Evolutionary conservation across 345 rosid genomes (phyloP).

Genomic region (Crucihimalaya himalaica): DNA sequence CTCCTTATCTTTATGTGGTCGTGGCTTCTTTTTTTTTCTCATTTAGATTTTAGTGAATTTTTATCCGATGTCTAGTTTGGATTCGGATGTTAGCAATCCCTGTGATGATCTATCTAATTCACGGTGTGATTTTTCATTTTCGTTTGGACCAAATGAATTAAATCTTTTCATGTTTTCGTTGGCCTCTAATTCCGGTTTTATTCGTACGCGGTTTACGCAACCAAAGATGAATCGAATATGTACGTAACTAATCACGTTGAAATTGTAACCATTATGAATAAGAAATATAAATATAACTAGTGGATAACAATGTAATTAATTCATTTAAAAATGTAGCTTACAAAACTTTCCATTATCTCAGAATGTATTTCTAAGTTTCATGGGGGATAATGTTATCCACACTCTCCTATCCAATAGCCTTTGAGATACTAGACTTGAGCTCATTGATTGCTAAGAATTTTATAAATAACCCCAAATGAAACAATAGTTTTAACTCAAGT

Average conservation of each 20-base stretch:
- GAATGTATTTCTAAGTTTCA: conserved; percentile 16
- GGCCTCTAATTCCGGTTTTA: conserved; percentile 4
- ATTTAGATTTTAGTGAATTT: conserved; percentile 21
- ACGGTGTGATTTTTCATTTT: conserved; percentile 33
- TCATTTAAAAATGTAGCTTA: not conserved
- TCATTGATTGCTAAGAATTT: conserved; percentile 27
- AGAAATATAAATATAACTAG: not conserved
- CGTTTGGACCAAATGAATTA: not conserved
- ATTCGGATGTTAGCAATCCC: conserved; percentile 38
- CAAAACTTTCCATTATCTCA: conserved; percentile 1
- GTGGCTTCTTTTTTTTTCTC: conserved; percentile 33
- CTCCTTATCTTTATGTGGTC: conserved; percentile 30
- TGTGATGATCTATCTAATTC: conserved; percentile 29
- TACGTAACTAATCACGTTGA: not conserved
- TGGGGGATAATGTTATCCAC: conserved; percentile 28
- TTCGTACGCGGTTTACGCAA: not conserved
- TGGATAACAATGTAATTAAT: conserved; percentile 1
- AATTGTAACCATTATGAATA: not conserved
- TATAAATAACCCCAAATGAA: not conserved
- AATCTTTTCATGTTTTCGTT: not conserved
- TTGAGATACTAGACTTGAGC: conserved; percentile 14
- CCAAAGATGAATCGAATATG: not conserved
- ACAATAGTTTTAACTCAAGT: not conserved
- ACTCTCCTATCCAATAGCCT: conserved; percentile 31
- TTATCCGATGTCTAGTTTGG: conserved; percentile 21